Evolutionary conservation across 495 filamentous ascomycete species (phyloP).

Genomic region (Pseudomonodictys pantanalensis): DNA sequence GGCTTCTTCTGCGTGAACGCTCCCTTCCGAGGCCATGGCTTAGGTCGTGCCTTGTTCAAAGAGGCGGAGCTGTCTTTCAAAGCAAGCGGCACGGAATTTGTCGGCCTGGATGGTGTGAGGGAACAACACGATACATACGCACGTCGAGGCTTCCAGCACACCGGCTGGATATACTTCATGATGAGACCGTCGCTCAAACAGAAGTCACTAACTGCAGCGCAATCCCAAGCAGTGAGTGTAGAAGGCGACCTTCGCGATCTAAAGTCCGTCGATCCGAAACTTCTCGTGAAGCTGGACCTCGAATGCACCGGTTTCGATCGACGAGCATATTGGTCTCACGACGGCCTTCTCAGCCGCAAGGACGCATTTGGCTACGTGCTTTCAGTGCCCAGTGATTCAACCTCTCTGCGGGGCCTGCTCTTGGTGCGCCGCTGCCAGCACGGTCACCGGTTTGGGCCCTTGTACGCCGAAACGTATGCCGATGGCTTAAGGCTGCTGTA

Average conservation of each 20-base stretch:
- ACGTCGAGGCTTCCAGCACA: conserved; percentile 22
- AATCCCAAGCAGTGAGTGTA: neutral
- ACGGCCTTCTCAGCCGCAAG: conserved; percentile 21
- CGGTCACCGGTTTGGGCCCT: conserved; percentile 29
- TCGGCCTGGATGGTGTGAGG: conserved; percentile 31
- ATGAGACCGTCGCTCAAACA: conserved; percentile 13
- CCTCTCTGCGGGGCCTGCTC: conserved; percentile 9
- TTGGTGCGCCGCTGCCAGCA: conserved; percentile 25
- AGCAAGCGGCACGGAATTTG: neutral
- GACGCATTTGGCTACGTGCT: conserved; percentile 25
- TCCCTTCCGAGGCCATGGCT: conserved; percentile 11
- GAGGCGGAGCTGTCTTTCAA: neutral
- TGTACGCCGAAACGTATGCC: conserved; percentile 20
- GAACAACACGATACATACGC: conserved; percentile 25
- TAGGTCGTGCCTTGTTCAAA: conserved; percentile 12
- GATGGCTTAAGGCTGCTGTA: conserved; percentile 11
- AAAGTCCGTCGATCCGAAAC: neutral
- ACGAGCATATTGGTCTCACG: conserved; percentile 17
- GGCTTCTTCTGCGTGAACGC: conserved; percentile 31
- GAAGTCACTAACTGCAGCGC: neutral
- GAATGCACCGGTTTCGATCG: conserved; percentile 24
- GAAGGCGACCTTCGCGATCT: conserved; percentile 17
- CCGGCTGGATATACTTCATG: conserved; percentile 16
- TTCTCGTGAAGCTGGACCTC: conserved; percentile 12
- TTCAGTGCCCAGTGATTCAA: neutral